phyloP scores from a whole-genome alignment of 768 basidiomycete species.

The Boletus huronensis region DNA sequence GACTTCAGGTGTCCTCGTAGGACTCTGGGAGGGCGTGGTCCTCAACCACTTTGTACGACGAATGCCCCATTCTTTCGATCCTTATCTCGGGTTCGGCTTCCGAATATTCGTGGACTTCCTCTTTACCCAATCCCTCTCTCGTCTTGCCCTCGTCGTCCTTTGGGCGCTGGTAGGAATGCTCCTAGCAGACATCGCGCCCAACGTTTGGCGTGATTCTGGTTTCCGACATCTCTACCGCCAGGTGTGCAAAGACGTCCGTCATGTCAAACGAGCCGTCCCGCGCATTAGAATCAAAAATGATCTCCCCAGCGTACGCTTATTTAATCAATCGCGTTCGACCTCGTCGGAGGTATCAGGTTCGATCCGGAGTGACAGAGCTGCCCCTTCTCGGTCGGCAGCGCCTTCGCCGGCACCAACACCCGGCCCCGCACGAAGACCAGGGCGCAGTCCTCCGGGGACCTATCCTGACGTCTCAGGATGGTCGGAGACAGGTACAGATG shows the following conservation, averaged over 20 bases:
- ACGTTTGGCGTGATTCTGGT: conserved; percentile 44
- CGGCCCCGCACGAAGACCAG: conserved; percentile 18
- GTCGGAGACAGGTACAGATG: conserved; percentile 29
- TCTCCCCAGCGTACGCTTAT: conserved; percentile 28
- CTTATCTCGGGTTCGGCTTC: conserved; percentile 63
- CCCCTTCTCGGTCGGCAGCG: conserved; percentile 24
- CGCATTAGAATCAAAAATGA: conserved; percentile 32
- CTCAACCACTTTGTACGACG: conserved; percentile 69
- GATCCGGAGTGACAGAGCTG: conserved; percentile 30
- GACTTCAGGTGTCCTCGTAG: conserved; percentile 57
- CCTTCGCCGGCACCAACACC: conserved; percentile 16
- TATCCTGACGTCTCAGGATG: conserved; percentile 29
- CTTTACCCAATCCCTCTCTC: conserved; percentile 52
- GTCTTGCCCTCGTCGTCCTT: conserved; percentile 45
- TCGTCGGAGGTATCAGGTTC: conserved; percentile 21
- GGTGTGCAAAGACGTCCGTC: conserved; percentile 34
- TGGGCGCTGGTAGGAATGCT: conserved; percentile 55
- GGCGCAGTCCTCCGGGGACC: conserved; percentile 29
- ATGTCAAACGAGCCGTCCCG: conserved; percentile 30
- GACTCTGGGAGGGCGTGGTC: conserved; percentile 77
- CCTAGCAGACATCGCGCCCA: conserved; percentile 48
- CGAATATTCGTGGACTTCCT: conserved; percentile 72
- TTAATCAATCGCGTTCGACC: conserved; percentile 15
- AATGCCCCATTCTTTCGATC: conserved; percentile 61
- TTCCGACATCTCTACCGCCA: conserved; percentile 36